Percentiles rank a stretch among this genome's conserved stretches.
These are phyloP conservation scores for Beauveria sp. DNA, from an alignment of 2,329 filamentous ascomycete species.

Conservation along the genomic window DNA sequence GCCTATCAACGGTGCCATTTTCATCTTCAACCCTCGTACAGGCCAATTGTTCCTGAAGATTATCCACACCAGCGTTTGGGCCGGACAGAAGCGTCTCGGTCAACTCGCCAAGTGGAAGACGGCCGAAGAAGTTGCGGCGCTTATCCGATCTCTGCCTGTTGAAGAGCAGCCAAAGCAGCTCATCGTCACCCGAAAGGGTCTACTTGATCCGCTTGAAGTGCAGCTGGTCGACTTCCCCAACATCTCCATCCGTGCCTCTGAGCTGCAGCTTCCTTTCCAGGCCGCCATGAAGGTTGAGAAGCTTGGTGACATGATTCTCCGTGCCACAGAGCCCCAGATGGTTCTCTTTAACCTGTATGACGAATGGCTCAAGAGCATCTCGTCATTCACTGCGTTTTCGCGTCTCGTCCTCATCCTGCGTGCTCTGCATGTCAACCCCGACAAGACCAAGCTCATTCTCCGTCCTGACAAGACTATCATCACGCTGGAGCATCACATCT, in stretches of 20 bases:
- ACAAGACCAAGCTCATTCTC: conserved; percentile 94
- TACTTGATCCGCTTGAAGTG: conserved; percentile 93
- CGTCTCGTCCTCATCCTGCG: conserved; percentile 87
- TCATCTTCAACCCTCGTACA: conserved; percentile 99
- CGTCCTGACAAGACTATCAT: conserved; percentile 97
- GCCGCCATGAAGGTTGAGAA: conserved; percentile 99
- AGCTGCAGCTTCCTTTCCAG: conserved; percentile 96
- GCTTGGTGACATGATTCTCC: conserved; percentile 95
- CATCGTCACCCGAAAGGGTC: conserved; percentile 94
- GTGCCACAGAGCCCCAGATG: conserved; percentile 99
- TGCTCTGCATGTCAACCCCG: conserved; percentile 92
- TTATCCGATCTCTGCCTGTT: conserved; percentile 90
- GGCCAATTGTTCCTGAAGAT: conserved; percentile 98
- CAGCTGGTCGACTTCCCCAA: conserved; percentile 98
- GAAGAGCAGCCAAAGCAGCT: conserved; percentile 99
- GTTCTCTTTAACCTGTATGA: conserved; percentile 98
- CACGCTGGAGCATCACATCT: conserved; percentile 97
- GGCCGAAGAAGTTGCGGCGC: conserved; percentile 95
- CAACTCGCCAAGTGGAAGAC: conserved; percentile 99
- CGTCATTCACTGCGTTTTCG: conserved; percentile 97
- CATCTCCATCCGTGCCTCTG: conserved; percentile 95
- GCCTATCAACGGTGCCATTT: conserved; percentile 98
- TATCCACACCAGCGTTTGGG: conserved; percentile 98
- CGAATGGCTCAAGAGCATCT: conserved; percentile 97
- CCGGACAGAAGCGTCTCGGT: conserved; percentile 96